These are phyloP conservation scores for Apiospora rasikravindrae DNA, from an alignment of 2,329 filamentous ascomycete genomes.

Conservation along the genomic window DNA sequence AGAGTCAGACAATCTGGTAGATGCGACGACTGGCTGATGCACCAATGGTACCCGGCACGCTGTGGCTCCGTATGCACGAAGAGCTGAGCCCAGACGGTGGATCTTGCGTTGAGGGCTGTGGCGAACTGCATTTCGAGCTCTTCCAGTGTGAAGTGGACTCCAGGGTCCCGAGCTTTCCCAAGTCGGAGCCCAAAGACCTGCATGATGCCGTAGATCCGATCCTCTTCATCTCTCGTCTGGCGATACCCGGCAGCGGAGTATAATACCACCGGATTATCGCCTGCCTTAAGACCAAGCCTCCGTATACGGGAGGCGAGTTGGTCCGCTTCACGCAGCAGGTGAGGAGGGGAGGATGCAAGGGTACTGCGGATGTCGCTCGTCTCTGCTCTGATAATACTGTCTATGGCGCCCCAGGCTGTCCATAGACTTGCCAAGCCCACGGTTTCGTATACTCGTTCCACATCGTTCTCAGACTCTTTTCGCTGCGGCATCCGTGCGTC, in stretches of 20 bases:
- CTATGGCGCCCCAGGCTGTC: neutral
- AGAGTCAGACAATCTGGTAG: too few species aligned
- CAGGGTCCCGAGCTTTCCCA: neutral
- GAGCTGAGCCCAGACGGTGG: neutral
- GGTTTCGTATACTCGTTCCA: too few species aligned
- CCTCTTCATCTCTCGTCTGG: neutral
- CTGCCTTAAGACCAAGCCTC: too few species aligned
- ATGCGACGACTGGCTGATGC: neutral
- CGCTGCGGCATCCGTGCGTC: neutral
- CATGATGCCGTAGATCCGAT: slow-evolving; percentile 20
- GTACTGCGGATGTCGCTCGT: neutral
- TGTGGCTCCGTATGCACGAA: slow-evolving; percentile 13
- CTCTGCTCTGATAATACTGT: neutral
- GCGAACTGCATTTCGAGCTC: slow-evolving; percentile 9
- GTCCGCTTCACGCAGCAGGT: neutral
- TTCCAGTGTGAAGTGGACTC: neutral
- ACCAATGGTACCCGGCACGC: neutral
- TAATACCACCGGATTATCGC: slow-evolving; percentile 1
- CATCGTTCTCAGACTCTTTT: too few species aligned
- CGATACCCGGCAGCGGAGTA: slow-evolving; percentile 7
- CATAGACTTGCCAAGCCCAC: too few species aligned
- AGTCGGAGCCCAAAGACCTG: slow-evolving; percentile 1
- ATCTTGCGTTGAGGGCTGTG: neutral
- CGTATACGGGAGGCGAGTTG: too few species aligned
- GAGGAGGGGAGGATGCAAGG: neutral